phyloP scores from a whole-genome alignment of 345 rosid genomes.

The Gossypium arboreum region DNA sequence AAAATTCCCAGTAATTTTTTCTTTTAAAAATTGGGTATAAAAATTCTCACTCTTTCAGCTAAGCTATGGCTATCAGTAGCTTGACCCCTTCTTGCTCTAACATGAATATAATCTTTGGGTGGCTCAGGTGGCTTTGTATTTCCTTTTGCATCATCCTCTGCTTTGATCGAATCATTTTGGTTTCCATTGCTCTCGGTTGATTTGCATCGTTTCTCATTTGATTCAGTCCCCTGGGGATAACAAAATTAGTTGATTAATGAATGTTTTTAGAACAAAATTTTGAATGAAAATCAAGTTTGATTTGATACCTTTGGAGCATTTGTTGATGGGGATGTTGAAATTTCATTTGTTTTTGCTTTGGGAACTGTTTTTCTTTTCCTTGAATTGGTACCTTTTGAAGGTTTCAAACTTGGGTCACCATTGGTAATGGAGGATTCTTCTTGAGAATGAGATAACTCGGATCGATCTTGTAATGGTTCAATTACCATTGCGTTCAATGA shows the following conservation, averaged over 20 bases:
- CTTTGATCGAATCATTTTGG: slow-evolving; percentile 24
- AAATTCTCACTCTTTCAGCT: slow-evolving; percentile 76
- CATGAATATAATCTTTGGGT: slow-evolving; percentile 77
- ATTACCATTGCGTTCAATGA: slow-evolving; percentile 34
- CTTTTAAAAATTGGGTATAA: not conserved
- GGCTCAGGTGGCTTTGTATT: slow-evolving; percentile 40
- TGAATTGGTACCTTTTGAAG: slow-evolving; percentile 33
- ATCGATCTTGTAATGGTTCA: not conserved
- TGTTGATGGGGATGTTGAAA: slow-evolving; percentile 23
- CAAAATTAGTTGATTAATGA: not conserved
- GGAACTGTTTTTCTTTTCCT: slow-evolving; percentile 60
- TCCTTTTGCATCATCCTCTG: slow-evolving; percentile 26
- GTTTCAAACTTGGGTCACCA: slow-evolving; percentile 18
- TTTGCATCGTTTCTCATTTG: slow-evolving; percentile 37
- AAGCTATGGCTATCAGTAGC: slow-evolving; percentile 97
- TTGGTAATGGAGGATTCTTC: slow-evolving; percentile 47
- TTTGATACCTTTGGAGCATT: slow-evolving; percentile 31
- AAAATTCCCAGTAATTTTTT: not conserved
- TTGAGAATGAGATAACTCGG: slow-evolving; percentile 35
- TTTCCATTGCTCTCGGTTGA: slow-evolving; percentile 26
- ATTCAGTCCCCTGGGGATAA: not conserved
- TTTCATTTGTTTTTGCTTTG: slow-evolving; percentile 42
- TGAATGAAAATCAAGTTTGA: not conserved
- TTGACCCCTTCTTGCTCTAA: slow-evolving; percentile 89
- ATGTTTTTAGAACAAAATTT: not conserved